Conservation (phyloP, 192 early-diverging fungal genomes). For the Podila epicladia region DNA sequence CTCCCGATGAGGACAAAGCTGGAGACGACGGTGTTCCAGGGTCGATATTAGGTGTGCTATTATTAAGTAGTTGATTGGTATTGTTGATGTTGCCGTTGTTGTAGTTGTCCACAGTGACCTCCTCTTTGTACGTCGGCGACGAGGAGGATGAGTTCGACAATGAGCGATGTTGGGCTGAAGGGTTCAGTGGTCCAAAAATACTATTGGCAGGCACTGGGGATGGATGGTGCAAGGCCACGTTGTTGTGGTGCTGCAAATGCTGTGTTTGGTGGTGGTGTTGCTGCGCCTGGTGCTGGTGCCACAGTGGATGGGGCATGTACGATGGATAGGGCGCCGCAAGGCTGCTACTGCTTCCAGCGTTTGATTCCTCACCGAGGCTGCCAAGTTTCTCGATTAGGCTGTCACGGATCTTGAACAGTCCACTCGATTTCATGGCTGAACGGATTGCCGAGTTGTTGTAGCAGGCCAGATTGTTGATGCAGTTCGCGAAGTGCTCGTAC, state of each 20-base stretch:
- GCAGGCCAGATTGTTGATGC: conserved; percentile 53
- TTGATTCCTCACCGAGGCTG: neutral
- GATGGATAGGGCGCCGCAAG: neutral
- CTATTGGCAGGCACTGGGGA: neutral
- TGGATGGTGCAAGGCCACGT: neutral
- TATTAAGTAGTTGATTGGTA: neutral
- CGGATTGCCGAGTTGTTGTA: conserved; percentile 53
- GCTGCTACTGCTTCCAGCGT: neutral
- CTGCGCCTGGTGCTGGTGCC: neutral
- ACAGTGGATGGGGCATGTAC: neutral
- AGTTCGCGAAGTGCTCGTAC: conserved; percentile 52
- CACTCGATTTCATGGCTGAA: conserved; percentile 52
- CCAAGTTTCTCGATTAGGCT: conserved; percentile 42
- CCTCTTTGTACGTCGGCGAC: conserved; percentile 14
- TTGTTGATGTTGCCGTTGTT: conserved; percentile 3
- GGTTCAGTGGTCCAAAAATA: neutral
- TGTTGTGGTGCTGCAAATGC: neutral
- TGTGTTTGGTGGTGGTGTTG: neutral
- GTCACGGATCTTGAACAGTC: conserved; percentile 54
- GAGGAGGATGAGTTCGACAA: conserved; percentile 15
- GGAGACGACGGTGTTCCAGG: conserved; percentile 1
- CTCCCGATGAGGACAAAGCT: neutral
- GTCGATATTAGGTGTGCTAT: neutral
- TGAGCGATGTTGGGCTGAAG: neutral
- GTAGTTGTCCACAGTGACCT: neutral